A percentile compares a stretch with the other conserved stretches of the same genome.
These are phyloP conservation scores for Syncephalastrum contaminatum DNA, from an alignment of 371 early-diverging fungal genomes.

Conservation along the genomic window DNA sequence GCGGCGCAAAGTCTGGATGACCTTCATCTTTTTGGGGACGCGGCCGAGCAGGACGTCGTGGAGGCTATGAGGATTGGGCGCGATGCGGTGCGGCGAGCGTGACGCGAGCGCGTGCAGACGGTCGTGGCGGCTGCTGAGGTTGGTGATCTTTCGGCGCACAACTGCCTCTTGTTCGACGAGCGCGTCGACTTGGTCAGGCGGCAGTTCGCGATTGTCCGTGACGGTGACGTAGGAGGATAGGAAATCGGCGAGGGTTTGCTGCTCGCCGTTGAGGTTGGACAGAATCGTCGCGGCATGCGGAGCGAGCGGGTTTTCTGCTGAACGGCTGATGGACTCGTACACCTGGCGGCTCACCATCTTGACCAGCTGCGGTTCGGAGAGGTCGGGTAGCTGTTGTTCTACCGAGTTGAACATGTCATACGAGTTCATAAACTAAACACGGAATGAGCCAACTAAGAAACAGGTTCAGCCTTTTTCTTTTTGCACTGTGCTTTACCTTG, in stretches of 20 bases:
- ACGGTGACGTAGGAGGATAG: constrained; percentile 57
- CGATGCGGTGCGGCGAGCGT: constrained; percentile 39
- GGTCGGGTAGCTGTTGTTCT: no score
- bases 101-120: constrained; percentile 29
- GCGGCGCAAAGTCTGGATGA: no score
- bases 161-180: constrained; percentile 41
- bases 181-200: constrained; percentile 46
- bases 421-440: constrained; percentile 1
- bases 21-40: constrained; percentile 9
- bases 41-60: constrained; percentile 40
- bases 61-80: constrained; percentile 29
- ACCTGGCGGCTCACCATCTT: no score
- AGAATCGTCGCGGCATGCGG: no score
- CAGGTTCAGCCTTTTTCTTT: background rate
- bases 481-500: constrained; percentile 42
- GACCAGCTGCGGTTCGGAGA: no score
- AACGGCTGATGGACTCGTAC: no score
- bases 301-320: no score
- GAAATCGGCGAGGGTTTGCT: constrained; percentile 45
- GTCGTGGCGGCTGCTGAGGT: constrained; percentile 41
- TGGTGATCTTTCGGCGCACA: constrained; percentile 42
- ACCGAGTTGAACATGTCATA: constrained; percentile 4
- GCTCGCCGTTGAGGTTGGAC: constrained; percentile 2
- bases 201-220: constrained; percentile 56
- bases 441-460: background rate